Evolutionary conservation across 305 asterid genomes (phyloP).

Genomic region (Stenogyne calaminthoides): DNA sequence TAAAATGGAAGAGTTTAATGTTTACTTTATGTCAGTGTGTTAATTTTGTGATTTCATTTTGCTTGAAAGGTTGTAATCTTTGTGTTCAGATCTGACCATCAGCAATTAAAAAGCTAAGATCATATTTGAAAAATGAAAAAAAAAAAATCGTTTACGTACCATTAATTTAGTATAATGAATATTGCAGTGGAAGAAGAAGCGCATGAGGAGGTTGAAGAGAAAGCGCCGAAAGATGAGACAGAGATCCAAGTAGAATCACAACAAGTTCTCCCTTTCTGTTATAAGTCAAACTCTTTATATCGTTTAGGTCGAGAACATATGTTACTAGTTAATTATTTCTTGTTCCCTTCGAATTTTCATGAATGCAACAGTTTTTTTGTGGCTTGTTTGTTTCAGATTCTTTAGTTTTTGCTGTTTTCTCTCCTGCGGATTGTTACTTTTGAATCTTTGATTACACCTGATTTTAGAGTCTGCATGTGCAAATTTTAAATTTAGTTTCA

Average conservation of each 20-base stretch:
- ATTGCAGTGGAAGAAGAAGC: conserved; percentile 72
- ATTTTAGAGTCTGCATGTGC: not conserved
- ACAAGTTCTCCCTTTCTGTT: not conserved
- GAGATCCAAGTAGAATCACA: conserved; percentile 51
- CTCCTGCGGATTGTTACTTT: not conserved
- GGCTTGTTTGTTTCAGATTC: not conserved
- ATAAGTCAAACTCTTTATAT: not conserved
- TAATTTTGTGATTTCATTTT: not conserved
- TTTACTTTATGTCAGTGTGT: not conserved
- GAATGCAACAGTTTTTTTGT: not conserved
- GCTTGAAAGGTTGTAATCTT: not conserved
- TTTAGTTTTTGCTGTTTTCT: not conserved
- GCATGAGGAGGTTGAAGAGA: conserved; percentile 76
- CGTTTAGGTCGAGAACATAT: not conserved
- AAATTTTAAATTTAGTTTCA: no score
- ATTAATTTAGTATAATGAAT: not conserved
- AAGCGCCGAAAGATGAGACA: conserved; percentile 75
- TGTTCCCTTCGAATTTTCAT: not conserved
- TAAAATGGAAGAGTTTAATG: not conserved
- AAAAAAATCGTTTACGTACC: not conserved
- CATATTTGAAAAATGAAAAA: not conserved
- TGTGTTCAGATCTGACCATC: not conserved
- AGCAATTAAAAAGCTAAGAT: not conserved
- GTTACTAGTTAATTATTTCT: not conserved
- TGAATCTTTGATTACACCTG: not conserved